Percentiles rank a stretch among this genome's conserved stretches.
These are phyloP conservation scores for Aspergillus sp. DNA, from an alignment of 2,329 filamentous ascomycete genomes.

Conservation along the genomic window DNA sequence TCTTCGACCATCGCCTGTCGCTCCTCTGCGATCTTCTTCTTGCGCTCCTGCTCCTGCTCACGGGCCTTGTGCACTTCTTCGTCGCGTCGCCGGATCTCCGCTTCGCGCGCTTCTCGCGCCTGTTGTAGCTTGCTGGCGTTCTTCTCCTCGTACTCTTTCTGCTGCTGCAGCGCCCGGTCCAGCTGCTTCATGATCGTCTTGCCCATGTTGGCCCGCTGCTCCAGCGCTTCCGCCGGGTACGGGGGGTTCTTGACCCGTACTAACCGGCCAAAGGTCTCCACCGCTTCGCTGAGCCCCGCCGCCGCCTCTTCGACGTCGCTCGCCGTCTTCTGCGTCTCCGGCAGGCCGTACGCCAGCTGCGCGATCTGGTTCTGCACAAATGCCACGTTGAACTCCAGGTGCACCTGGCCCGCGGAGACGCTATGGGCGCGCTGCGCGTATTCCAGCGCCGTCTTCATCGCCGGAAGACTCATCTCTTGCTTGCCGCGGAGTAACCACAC, in stretches of 20 bases:
- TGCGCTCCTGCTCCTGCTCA: conserved; percentile 62
- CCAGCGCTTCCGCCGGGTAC: conserved; percentile 82
- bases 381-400: conserved; percentile 95
- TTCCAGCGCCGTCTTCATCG: conserved; percentile 57
- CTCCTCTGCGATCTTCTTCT: conserved; percentile 77
- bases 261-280: conserved; percentile 57
- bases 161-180: conserved; percentile 71
- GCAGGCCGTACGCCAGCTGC: conserved; percentile 64
- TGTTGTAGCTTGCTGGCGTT: conserved; percentile 81
- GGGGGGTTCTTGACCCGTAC: conserved; percentile 61
- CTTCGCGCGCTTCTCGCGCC: conserved; percentile 70
- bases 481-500: conserved; percentile 79
- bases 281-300: conserved; percentile 75
- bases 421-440: conserved; percentile 62
- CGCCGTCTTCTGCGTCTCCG: conserved; percentile 67
- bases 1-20: conserved; percentile 70
- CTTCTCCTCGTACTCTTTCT: conserved; percentile 85
- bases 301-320: conserved; percentile 73
- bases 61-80: conserved; percentile 62
- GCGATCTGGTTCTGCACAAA: conserved; percentile 96
- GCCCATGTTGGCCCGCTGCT: conserved; percentile 95
- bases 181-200: conserved; percentile 90
- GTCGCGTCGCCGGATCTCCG: conserved; percentile 68
- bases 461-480: conserved; percentile 53
- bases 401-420: conserved; percentile 71